A percentile compares a stretch with the other conserved stretches of the same genome.
Conservation (phyloP, 2,329 filamentous ascomycete genomes). For the Chrysoporthe puriensis region DNA sequence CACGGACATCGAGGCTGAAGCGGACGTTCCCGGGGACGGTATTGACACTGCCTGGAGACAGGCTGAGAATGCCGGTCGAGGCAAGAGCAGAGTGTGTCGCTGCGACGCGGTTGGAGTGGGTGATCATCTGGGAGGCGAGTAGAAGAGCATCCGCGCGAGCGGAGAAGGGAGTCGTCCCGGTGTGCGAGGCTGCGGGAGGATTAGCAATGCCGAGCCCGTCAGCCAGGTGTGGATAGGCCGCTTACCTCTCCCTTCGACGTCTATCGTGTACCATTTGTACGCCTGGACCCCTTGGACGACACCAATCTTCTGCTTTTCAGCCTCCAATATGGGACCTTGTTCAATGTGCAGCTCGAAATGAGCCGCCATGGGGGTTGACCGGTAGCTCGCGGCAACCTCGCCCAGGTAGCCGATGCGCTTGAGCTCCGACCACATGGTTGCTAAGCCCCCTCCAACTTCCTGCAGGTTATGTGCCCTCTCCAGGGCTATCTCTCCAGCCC, state of each 20-base stretch:
- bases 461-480: conserved; percentile 62
- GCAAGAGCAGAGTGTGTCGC: conserved; percentile 63
- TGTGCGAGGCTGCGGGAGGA: conserved; percentile 65
- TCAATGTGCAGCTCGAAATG: conserved; percentile 88
- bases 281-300: conserved; percentile 75
- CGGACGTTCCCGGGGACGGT: conserved; percentile 71
- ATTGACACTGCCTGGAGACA: conserved; percentile 71
- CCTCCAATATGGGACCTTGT: conserved; percentile 77
- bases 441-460: conserved; percentile 63
- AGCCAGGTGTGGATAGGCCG: neutral
- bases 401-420: conserved; percentile 75
- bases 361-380: conserved; percentile 67
- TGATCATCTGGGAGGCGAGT: conserved; percentile 68
- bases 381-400: conserved; percentile 56
- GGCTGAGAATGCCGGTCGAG: conserved; percentile 68
- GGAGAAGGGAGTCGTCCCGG: conserved; percentile 67
- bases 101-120: conserved; percentile 66
- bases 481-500: conserved; percentile 69
- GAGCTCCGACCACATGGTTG: conserved; percentile 70
- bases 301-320: conserved; percentile 64
- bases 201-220: neutral
- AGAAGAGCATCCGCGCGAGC: conserved; percentile 69
- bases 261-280: conserved; percentile 74
- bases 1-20: conserved; percentile 71
- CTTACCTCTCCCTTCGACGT: conserved; percentile 59